A percentile compares a stretch with the other conserved stretches of the same genome.
phyloP scores from a whole-genome alignment of 129 eudicot genomes.

The Saposhnikovia divaricata region DNA sequence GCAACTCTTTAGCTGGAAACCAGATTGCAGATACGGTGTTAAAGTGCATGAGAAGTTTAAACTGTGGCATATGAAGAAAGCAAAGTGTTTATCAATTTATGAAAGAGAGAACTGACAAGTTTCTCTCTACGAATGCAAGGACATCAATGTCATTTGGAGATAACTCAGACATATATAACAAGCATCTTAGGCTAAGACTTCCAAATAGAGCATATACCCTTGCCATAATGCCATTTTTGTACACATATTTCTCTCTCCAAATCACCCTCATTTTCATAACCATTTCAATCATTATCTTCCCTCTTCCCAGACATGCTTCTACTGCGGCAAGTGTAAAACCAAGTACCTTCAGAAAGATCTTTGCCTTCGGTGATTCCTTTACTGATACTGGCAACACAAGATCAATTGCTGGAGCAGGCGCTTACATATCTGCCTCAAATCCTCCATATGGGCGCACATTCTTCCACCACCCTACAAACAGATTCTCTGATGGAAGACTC shows the following conservation, averaged over 20 bases:
- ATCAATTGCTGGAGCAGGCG: slow-evolving; percentile 46
- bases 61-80: slow-evolving; percentile 4
- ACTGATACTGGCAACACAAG: slow-evolving; percentile 90
- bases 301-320: slow-evolving; percentile 9
- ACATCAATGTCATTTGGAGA: not conserved
- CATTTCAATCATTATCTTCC: slow-evolving; percentile 16
- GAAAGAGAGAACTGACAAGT: not conserved
- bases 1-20: slow-evolving; percentile 5
- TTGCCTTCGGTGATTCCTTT: slow-evolving; percentile 81
- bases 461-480: slow-evolving; percentile 89
- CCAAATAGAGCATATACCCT: not conserved
- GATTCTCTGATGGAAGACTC: slow-evolving; percentile 83
- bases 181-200: not conserved
- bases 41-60: not conserved
- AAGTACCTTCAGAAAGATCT: slow-evolving; percentile 42
- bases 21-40: not conserved
- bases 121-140: not conserved
- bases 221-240: slow-evolving; percentile 5
- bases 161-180: not conserved
- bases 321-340: not conserved
- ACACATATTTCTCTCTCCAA: not conserved
- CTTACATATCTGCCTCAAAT: slow-evolving; percentile 55
- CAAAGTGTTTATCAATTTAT: not conserved
- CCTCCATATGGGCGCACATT: slow-evolving; percentile 73
- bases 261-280: slow-evolving; percentile 13